Percentiles rank a stretch among this genome's conserved stretches.
phyloP scores from a whole-genome alignment of 345 rosid species.

The Eucalyptus leucophloia region DNA sequence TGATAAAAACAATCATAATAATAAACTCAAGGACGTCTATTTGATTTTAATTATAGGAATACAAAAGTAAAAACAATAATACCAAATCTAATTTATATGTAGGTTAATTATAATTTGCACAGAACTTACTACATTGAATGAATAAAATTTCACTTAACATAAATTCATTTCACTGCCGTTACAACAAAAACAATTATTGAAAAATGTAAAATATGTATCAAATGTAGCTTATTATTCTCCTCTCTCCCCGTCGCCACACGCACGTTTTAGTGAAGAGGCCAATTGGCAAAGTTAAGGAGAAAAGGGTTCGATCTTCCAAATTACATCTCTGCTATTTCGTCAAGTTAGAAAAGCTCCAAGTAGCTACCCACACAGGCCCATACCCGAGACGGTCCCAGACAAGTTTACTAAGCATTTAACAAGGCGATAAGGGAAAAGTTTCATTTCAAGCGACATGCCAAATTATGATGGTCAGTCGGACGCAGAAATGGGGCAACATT shows the following conservation, averaged over 20 bases:
- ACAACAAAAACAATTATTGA: not conserved
- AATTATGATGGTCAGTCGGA: not conserved
- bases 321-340: not conserved
- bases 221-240: not conserved
- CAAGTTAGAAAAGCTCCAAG: too few relatives aligned
- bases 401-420: too few relatives aligned
- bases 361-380: too few relatives aligned
- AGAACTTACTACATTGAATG: not conserved
- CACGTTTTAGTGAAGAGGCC: not conserved
- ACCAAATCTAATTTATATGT: not conserved
- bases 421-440: not conserved
- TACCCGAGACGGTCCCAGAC: too few relatives aligned
- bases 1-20: too few relatives aligned
- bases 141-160: not conserved
- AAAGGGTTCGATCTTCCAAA: not conserved
- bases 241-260: not conserved
- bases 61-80: not conserved
- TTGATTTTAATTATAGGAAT: not conserved
- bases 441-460: not conserved
- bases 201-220: not conserved
- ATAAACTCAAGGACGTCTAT: not conserved
- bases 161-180: not conserved
- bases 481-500: not conserved
- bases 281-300: not conserved
- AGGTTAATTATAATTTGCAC: not conserved